phyloP scores from a whole-genome alignment of 2,329 filamentous ascomycete species.

The Ophiostoma tasmaniense region DNA sequence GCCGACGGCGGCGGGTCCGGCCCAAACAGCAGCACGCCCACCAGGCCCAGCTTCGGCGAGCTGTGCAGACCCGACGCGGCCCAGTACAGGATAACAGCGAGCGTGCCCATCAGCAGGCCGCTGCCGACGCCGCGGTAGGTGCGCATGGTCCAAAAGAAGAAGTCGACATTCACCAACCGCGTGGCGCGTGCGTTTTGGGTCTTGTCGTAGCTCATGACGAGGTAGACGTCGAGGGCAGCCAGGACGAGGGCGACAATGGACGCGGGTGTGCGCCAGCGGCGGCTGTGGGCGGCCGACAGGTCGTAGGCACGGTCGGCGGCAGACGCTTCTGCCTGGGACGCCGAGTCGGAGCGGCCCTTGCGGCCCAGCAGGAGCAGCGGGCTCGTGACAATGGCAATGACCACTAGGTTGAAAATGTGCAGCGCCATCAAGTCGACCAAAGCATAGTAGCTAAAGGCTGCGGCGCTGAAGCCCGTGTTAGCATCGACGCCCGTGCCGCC shows the following conservation, averaged over 20 bases:
- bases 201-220: constrained; percentile 57
- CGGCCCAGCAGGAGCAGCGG: constrained; percentile 49
- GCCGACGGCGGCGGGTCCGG: constrained; percentile 55
- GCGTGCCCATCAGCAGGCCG: constrained; percentile 51
- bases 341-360: constrained; percentile 27
- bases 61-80: constrained; percentile 61
- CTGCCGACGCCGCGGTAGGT: constrained; percentile 56
- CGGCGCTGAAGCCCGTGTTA: constrained; percentile 52
- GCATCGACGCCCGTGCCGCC: constrained; percentile 22
- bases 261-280: constrained; percentile 59
- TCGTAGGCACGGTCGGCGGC: constrained; percentile 15
- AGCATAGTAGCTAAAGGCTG: constrained; percentile 50
- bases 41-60: constrained; percentile 11
- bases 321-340: background rate
- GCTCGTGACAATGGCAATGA: constrained; percentile 67
- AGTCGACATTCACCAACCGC: constrained; percentile 55
- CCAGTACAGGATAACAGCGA: constrained; percentile 63
- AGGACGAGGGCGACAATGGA: constrained; percentile 53
- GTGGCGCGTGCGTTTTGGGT: constrained; percentile 54
- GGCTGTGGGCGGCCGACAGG: constrained; percentile 9
- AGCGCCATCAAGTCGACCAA: constrained; percentile 63
- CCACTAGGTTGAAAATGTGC: constrained; percentile 70
- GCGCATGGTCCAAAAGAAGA: constrained; percentile 63
- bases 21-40: constrained; percentile 17
- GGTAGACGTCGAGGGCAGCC: constrained; percentile 56